Evolutionary conservation across 2,329 filamentous ascomycete species (phyloP).

Genomic region (Scedosporium aurantiacum): DNA sequence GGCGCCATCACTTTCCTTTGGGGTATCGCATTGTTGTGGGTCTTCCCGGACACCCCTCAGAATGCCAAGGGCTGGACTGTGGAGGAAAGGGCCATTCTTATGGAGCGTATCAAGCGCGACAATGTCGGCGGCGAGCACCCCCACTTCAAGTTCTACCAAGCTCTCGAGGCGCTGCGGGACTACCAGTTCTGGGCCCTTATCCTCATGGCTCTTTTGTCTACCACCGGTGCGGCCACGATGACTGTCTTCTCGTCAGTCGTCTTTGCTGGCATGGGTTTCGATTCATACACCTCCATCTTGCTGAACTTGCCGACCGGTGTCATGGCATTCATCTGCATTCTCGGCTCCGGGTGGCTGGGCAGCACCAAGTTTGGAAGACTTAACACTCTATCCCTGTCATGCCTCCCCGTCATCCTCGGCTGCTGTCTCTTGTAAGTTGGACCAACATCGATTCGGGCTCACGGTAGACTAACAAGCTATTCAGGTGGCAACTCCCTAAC

Average conservation of each 20-base stretch:
- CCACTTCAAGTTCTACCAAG: constrained; percentile 38
- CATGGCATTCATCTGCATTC: constrained; percentile 19
- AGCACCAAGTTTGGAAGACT: constrained; percentile 14
- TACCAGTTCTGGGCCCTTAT: constrained; percentile 17
- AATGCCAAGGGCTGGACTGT: constrained; percentile 9
- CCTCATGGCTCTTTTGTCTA: constrained; percentile 18
- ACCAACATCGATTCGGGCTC: neutral
- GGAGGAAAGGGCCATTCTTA: constrained; percentile 33
- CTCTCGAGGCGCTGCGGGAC: constrained; percentile 41
- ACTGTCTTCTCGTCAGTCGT: constrained; percentile 21
- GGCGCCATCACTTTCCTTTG: constrained; percentile 12
- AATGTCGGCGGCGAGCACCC: constrained; percentile 35
- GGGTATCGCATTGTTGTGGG: constrained; percentile 8
- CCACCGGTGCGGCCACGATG: constrained; percentile 19
- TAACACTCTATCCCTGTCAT: constrained; percentile 16
- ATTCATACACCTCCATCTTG: constrained; percentile 19
- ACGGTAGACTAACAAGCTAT: neutral
- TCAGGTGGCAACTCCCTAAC: constrained; percentile 15
- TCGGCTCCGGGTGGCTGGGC: constrained; percentile 19
- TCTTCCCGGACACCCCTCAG: constrained; percentile 10
- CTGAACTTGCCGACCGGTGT: constrained; percentile 22
- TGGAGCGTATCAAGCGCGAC: constrained; percentile 36
- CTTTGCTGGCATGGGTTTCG: constrained; percentile 24
- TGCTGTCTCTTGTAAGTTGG: constrained; percentile 17
- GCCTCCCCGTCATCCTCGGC: constrained; percentile 18